Conservation (phyloP, 2,329 filamentous ascomycete species). For the Aspergillus alliaceus region DNA sequence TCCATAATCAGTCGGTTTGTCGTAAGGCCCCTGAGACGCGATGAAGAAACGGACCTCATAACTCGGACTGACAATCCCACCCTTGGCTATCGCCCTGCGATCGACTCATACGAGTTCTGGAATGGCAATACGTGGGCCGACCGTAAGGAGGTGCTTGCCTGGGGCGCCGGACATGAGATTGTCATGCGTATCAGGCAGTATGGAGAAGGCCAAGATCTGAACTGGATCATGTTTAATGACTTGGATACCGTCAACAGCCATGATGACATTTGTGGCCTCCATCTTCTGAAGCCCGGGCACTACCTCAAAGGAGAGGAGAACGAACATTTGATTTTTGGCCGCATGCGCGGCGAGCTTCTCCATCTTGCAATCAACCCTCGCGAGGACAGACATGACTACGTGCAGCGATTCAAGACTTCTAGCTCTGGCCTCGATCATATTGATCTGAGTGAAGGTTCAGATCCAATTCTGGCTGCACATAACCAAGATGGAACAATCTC, state of each 20-base stretch:
- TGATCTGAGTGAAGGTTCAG: constrained; percentile 42
- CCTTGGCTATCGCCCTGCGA: constrained; percentile 58
- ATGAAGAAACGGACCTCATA: constrained; percentile 41
- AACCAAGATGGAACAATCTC: constrained; percentile 50
- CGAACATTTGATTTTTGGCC: constrained; percentile 56
- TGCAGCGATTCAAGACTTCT: constrained; percentile 47
- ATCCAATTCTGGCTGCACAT: constrained; percentile 52
- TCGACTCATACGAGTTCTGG: constrained; percentile 59
- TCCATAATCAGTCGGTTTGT: constrained; percentile 57
- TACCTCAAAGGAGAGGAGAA: constrained; percentile 29
- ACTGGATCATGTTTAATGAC: constrained; percentile 56
- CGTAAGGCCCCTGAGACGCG: constrained; percentile 37
- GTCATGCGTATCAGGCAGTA: constrained; percentile 51
- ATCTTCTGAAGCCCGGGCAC: constrained; percentile 50
- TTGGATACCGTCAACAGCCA: constrained; percentile 51
- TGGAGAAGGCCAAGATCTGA: constrained; percentile 31
- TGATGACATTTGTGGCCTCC: constrained; percentile 61
- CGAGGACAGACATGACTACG: constrained; percentile 28
- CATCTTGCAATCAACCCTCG: constrained; percentile 37
- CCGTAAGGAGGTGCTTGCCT: constrained; percentile 57
- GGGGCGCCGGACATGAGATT: constrained; percentile 61
- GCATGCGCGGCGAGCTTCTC: constrained; percentile 55
- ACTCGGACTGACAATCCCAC: constrained; percentile 49
- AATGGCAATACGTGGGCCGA: constrained; percentile 48
- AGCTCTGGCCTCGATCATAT: constrained; percentile 48